Conservation (phyloP, 768 basidiomycete species). For the Hygrocybe punicea region DNA sequence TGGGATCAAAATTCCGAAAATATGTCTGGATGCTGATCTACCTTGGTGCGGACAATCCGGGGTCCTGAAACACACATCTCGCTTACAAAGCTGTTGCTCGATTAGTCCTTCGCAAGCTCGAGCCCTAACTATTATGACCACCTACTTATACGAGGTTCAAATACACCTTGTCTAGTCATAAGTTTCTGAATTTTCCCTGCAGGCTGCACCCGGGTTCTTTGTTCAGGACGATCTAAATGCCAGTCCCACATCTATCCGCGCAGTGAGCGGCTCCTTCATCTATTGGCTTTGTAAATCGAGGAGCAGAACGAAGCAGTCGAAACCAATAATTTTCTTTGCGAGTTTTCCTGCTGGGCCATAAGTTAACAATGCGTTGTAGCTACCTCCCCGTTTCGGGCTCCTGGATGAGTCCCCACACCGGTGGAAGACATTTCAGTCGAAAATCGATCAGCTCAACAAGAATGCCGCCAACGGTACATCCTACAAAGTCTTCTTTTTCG, state of each 20-base stretch:
- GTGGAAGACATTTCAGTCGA: constrained; percentile 46
- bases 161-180: too few relatives aligned
- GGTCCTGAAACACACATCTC: too few relatives aligned
- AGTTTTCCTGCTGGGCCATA: neutral
- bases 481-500: constrained; percentile 65
- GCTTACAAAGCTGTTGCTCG: too few relatives aligned
- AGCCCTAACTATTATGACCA: too few relatives aligned
- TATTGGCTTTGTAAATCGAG: too few relatives aligned
- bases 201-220: constrained; percentile 44
- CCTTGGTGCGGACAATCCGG: too few relatives aligned
- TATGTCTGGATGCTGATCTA: too few relatives aligned
- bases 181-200: neutral
- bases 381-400: constrained; percentile 58
- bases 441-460: constrained; percentile 48
- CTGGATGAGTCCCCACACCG: constrained; percentile 46
- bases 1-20: too few relatives aligned
- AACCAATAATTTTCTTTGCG: neutral
- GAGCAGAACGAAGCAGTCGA: neutral
- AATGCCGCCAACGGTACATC: constrained; percentile 34
- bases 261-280: constrained; percentile 22
- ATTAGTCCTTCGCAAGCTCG: too few relatives aligned
- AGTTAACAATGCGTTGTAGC: constrained; percentile 30
- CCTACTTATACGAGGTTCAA: too few relatives aligned
- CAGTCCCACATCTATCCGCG: constrained; percentile 24
- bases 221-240: constrained; percentile 37